Base-by-base conservation (phyloP, 257 asterid genomes). In the Rubia yunnanensis region DNA sequence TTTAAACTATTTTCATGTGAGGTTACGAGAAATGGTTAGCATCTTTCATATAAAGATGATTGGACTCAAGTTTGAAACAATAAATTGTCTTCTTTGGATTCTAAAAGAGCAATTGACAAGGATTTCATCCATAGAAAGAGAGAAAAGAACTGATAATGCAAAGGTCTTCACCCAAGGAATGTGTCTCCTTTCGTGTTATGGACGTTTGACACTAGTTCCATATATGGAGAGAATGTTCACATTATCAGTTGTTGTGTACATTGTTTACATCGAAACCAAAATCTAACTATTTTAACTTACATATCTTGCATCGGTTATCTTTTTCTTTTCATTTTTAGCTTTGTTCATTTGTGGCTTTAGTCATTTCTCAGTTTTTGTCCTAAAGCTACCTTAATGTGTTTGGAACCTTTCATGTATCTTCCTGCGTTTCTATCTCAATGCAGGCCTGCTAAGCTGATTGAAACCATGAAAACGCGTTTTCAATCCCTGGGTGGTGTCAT, bases 401-500 rank as follows among this genome's bases (percentile, higher is more conserved):
- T 15, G 34, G 44, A 59, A 30, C 26, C 41, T 32, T 27, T 15
- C 7, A 59, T 31, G 17, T n/a, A 11, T 35, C 52, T 41, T 44
- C 44, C 27, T 59, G 44, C 27, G 10, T 13, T 59, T 31, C 44
- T 27, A n/a, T 26, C 39, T 31, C 17, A 49, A 60, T 68, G 77
- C 73, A 92, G 98, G 82, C 98, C 98, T 27, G 83, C 76, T 48
- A 89, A 82, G 80, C 97, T 92, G 41, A 77, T 92, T 60, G 96
- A 92, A 68, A 80, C 82, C 67, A 69, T 86, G 82, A 87, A 83
- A 82, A 69, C 76, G 18, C 95, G 88, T 28, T 87, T 92, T 70
- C 74, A 78, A 72, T 74, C 77, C 58, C 86, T 87, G 23, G 98
- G 97, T 38, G 98, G 98, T 70, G 86, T 85, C 70, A 81, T 85